Conservation (phyloP, 2,329 filamentous ascomycete genomes). For the Trichoderma afroharzianum region DNA sequence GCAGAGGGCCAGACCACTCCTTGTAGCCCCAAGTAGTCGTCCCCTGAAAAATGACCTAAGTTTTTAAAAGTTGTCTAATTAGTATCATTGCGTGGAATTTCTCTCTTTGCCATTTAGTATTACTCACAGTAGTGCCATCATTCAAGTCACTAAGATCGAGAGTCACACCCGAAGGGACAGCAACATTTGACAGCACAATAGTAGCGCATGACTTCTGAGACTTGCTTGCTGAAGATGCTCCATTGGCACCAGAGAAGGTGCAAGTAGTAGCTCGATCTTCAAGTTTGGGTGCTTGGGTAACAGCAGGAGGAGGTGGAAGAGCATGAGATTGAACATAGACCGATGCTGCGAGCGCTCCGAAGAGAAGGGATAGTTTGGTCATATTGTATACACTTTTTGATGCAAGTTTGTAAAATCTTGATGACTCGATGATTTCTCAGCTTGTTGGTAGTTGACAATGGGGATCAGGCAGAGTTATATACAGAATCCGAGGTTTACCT, state of each 20-base stretch:
- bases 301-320: neutral
- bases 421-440: neutral
- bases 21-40: slow-evolving; percentile 8
- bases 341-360: neutral
- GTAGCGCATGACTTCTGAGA: slow-evolving; percentile 8
- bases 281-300: neutral
- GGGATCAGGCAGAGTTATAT: neutral
- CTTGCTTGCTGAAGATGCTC: slow-evolving; percentile 8
- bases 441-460: neutral
- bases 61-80: neutral
- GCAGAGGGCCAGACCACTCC: slow-evolving; percentile 7
- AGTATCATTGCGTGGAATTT: neutral
- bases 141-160: slow-evolving; percentile 9
- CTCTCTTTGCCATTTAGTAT: too few relatives aligned
- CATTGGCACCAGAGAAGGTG: slow-evolving; percentile 4
- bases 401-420: neutral
- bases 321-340: neutral
- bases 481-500: neutral
- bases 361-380: neutral
- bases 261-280: slow-evolving; percentile 8
- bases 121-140: neutral
- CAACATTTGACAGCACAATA: slow-evolving; percentile 4
- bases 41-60: slow-evolving; percentile 6
- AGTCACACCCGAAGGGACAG: slow-evolving; percentile 7
- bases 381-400: neutral